These are phyloP conservation scores for Pestalotiopsis sp. DNA, from an alignment of 2,329 filamentous ascomycete species.

Conservation along the genomic window DNA sequence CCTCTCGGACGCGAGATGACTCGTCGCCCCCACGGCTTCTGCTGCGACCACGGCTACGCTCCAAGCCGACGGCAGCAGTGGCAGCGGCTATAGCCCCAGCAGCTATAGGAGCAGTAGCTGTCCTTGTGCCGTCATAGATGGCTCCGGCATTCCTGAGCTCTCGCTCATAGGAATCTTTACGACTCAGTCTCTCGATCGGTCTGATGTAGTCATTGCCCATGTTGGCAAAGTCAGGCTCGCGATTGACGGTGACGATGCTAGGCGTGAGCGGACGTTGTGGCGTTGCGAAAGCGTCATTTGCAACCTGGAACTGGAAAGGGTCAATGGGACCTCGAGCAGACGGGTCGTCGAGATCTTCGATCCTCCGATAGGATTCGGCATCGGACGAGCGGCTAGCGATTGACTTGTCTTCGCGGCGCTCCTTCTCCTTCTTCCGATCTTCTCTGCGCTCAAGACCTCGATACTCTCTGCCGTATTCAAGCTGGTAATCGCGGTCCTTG, in stretches of 20 bases:
- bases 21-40: constrained; percentile 34
- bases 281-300: constrained; percentile 54
- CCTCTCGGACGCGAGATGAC: constrained; percentile 38
- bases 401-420: constrained; percentile 21
- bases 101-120: constrained; percentile 51
- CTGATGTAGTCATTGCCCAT: constrained; percentile 29
- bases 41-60: constrained; percentile 35
- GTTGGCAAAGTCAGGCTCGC: constrained; percentile 52
- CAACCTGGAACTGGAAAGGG: constrained; percentile 62
- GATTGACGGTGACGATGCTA: constrained; percentile 55
- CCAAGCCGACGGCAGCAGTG: constrained; percentile 43
- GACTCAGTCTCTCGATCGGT: constrained; percentile 46
- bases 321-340: constrained; percentile 44
- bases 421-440: constrained; percentile 18
- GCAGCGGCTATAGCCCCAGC: constrained; percentile 51
- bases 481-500: constrained; percentile 30
- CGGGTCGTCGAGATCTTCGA: constrained; percentile 27
- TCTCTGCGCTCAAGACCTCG: constrained; percentile 22
- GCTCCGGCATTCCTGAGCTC: constrained; percentile 47
- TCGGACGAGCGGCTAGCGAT: constrained; percentile 19
- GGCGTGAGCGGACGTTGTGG: constrained; percentile 50
- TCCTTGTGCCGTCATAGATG: constrained; percentile 48
- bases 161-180: constrained; percentile 53
- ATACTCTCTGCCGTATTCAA: constrained; percentile 32
- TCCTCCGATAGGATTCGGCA: constrained; percentile 30